A percentile compares a stretch with the other conserved stretches of the same genome.
These are phyloP conservation scores for Centaurea solstitialis DNA, from an alignment of 129 eudicot species.

Conservation along the genomic window DNA sequence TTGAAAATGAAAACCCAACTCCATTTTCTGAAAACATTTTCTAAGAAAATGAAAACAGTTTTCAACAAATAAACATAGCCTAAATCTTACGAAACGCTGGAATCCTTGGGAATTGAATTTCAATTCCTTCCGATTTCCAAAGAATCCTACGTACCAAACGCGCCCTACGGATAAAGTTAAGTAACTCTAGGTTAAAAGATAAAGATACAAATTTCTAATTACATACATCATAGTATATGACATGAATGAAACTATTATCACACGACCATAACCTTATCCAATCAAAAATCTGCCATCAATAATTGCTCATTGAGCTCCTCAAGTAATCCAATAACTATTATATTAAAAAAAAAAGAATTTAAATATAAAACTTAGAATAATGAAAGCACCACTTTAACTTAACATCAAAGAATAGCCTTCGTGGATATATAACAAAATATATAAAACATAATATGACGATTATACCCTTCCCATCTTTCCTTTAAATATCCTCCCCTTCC, in stretches of 20 bases:
- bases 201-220: background rate
- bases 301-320: conserved; percentile 5
- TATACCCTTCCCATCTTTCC: background rate
- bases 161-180: background rate
- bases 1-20: no score
- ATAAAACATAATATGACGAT: no score
- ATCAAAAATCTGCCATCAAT: conserved; percentile 30
- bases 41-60: no score
- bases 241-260: conserved; percentile 9
- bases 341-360: background rate
- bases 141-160: no score
- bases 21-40: no score
- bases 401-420: conserved; percentile 24
- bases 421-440: background rate
- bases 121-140: no score
- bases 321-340: background rate
- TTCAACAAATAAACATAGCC: no score
- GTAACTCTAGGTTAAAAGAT: background rate
- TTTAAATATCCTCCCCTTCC: conserved; percentile 12
- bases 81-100: no score
- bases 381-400: conserved; percentile 20
- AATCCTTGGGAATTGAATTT: no score
- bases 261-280: conserved; percentile 38
- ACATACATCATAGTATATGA: background rate
- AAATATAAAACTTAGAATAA: background rate